Evolutionary conservation across 192 early-diverging fungal species (phyloP).

Genomic region (Spizellomyces punctatus): DNA sequence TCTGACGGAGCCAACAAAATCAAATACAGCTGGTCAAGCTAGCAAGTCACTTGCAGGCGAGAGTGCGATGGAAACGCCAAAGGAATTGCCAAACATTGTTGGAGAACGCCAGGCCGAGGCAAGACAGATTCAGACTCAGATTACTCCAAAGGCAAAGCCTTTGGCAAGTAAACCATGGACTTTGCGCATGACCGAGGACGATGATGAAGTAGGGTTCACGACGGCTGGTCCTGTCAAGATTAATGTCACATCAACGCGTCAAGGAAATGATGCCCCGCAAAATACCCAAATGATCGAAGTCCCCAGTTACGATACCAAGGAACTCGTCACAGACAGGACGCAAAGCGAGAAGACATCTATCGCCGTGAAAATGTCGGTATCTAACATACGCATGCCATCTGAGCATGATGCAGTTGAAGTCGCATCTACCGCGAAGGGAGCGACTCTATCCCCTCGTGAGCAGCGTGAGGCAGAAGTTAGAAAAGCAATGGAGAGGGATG

Average conservation of each 20-base stretch:
- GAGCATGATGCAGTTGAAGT: too few relatives aligned
- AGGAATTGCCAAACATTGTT: background rate
- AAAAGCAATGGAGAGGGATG: background rate
- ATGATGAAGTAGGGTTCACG: slow-evolving; percentile 1
- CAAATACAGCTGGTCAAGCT: background rate
- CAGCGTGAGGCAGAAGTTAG: background rate
- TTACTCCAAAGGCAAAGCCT: too few relatives aligned
- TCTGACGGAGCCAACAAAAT: background rate
- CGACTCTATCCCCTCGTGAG: background rate
- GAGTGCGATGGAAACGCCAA: background rate
- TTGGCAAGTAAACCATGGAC: background rate
- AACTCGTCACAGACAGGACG: too few relatives aligned
- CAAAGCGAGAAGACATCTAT: too few relatives aligned
- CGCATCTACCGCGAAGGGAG: too few relatives aligned
- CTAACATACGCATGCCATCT: too few relatives aligned
- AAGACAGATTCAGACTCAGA: too few relatives aligned
- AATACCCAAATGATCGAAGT: too few relatives aligned
- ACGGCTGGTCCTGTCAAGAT: slow-evolving; percentile 1
- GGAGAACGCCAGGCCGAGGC: background rate
- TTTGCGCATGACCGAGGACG: background rate
- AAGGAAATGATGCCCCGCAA: too few relatives aligned
- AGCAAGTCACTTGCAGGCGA: background rate
- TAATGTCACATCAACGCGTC: too few relatives aligned
- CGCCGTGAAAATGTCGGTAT: too few relatives aligned
- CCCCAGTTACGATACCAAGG: too few relatives aligned